These are phyloP conservation scores for Scedosporium boydii DNA, from an alignment of 2,329 filamentous ascomycete species.

Conservation along the genomic window DNA sequence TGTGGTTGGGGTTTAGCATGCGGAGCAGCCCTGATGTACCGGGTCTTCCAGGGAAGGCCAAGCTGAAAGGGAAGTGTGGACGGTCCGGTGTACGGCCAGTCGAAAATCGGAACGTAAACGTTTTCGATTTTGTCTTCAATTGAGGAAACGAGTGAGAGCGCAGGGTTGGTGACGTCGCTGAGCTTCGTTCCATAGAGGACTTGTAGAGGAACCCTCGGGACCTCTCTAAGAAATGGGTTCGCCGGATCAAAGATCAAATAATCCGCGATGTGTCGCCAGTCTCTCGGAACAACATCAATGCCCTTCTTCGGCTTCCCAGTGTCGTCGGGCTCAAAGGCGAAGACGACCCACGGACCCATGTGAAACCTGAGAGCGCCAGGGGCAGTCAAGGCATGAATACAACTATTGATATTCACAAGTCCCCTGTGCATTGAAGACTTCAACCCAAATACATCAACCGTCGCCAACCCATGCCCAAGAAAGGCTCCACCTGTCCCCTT, in stretches of 20 bases:
- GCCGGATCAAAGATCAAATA: background rate
- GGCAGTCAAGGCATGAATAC: background rate
- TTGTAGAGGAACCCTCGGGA: background rate
- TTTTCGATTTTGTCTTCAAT: slow-evolving; percentile 1
- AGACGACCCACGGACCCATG: background rate
- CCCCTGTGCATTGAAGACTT: background rate
- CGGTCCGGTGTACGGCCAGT: background rate
- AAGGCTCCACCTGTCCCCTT: background rate
- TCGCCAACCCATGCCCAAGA: background rate
- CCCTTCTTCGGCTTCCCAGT: background rate
- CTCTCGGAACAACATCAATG: background rate
- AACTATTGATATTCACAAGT: background rate
- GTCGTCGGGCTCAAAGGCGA: background rate
- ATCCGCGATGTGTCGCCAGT: slow-evolving; percentile 1
- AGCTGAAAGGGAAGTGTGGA: background rate
- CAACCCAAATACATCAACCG: background rate
- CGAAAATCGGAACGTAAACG: background rate
- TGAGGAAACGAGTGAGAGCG: background rate
- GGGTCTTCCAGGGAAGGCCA: slow-evolving; percentile 3
- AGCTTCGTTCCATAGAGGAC: background rate
- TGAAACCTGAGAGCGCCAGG: background rate
- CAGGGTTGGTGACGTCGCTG: background rate
- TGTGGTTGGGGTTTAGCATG: background rate
- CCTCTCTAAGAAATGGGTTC: background rate
- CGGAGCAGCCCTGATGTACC: background rate